These are phyloP conservation scores for Quercus robur DNA, from an alignment of 306 rosid species.

Conservation along the genomic window DNA sequence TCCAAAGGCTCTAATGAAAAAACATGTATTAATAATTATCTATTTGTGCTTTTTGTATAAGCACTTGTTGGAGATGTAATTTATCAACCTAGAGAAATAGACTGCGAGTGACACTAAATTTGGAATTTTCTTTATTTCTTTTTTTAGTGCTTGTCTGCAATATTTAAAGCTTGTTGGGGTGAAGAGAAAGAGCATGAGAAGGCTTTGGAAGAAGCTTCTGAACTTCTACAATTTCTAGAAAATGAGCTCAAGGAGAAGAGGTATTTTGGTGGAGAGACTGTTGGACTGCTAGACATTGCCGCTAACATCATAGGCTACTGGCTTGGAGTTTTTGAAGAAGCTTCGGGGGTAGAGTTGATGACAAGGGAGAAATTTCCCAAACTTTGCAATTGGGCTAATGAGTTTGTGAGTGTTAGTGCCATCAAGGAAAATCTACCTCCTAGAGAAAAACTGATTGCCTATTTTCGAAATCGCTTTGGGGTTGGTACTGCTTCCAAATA, in stretches of 20 bases:
- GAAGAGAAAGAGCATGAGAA: constrained; percentile 20
- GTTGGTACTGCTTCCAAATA: constrained; percentile 2
- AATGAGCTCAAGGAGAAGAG: constrained; percentile 30
- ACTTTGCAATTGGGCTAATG: constrained; percentile 24
- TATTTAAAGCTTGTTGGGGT: constrained; percentile 2
- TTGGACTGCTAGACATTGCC: constrained; percentile 33
- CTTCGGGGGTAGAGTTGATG: constrained; percentile 15
- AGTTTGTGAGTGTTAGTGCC: background rate
- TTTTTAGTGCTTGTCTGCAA: background rate
- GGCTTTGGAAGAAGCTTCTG: constrained; percentile 21
- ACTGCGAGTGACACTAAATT: background rate
- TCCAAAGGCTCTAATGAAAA: too few relatives aligned
- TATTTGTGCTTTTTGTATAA: too few relatives aligned
- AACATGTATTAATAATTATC: too few relatives aligned
- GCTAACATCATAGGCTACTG: constrained; percentile 23
- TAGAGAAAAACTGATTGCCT: constrained; percentile 25
- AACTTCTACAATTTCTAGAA: constrained; percentile 18
- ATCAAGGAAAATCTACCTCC: constrained; percentile 24
- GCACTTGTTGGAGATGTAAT: too few relatives aligned
- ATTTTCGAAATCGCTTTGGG: constrained; percentile 9
- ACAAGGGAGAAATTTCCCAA: constrained; percentile 19
- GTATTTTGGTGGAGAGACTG: constrained; percentile 37
- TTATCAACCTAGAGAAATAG: background rate
- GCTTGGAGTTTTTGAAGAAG: constrained; percentile 23
- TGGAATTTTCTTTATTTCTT: background rate